Evolutionary conservation across 1,284 basidiomycete genomes (phyloP).

Genomic region (Pseudozyma hubeiensis): DNA sequence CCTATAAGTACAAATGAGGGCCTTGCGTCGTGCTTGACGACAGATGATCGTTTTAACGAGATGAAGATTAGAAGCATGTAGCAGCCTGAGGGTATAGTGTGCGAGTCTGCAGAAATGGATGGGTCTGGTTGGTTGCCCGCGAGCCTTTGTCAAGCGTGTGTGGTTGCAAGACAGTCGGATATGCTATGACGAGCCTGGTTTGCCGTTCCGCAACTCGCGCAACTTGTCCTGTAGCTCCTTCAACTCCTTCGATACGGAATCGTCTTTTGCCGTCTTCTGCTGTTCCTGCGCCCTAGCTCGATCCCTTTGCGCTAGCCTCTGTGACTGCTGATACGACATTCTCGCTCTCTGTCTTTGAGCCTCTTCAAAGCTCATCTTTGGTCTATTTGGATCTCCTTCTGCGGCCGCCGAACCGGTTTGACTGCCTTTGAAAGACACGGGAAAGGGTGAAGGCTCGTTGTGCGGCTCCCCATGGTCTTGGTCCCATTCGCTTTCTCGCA

Average conservation of each 20-base stretch:
- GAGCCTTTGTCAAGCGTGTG: background rate
- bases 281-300: constrained; percentile 22
- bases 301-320: constrained; percentile 40
- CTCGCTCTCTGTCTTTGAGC: constrained; percentile 36
- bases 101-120: background rate
- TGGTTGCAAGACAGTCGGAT: background rate
- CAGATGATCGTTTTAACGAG: constrained; percentile 5
- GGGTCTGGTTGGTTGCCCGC: too few relatives aligned
- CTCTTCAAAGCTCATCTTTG: constrained; percentile 34
- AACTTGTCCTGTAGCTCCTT: constrained; percentile 48
- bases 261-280: constrained; percentile 21
- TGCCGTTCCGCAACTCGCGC: constrained; percentile 28
- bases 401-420: background rate
- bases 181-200: constrained; percentile 5
- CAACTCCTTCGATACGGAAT: constrained; percentile 40
- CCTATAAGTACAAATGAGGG: constrained; percentile 18
- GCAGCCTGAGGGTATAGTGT: constrained; percentile 2
- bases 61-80: background rate
- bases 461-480: constrained; percentile 56
- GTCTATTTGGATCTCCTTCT: background rate
- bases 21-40: background rate
- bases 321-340: constrained; percentile 42
- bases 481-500: constrained; percentile 54
- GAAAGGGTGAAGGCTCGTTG: constrained; percentile 53
- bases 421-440: background rate